phyloP scores from a whole-genome alignment of 306 rosid genomes.

The Benincasa hispida region DNA sequence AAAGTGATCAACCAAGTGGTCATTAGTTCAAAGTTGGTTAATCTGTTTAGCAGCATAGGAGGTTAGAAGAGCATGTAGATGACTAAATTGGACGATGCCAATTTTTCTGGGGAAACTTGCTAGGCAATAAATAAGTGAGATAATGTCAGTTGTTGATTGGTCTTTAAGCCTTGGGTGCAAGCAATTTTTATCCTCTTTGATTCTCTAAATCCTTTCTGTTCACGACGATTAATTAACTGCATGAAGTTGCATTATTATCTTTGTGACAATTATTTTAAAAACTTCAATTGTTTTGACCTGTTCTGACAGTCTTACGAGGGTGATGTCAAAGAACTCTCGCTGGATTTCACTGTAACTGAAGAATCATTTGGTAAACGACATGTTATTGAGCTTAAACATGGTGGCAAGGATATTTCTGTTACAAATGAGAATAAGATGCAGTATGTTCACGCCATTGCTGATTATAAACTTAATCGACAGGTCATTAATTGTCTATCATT shows the following conservation, averaged over 20 bases:
- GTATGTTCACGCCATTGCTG: conserved; percentile 91
- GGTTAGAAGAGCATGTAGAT: background rate
- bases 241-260: background rate
- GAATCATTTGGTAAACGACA: conserved; percentile 76
- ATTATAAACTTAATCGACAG: conserved; percentile 95
- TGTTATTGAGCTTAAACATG: conserved; percentile 74
- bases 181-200: background rate
- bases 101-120: background rate
- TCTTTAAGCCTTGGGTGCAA: background rate
- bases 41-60: background rate
- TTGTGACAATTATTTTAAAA: background rate
- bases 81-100: background rate
- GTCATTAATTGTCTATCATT: conserved; percentile 21
- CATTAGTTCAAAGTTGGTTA: background rate
- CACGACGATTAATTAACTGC: background rate
- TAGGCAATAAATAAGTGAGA: background rate
- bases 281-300: background rate
- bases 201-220: background rate
- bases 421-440: conserved; percentile 88
- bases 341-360: conserved; percentile 94
- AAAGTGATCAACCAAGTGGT: background rate
- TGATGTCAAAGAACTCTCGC: conserved; percentile 64
- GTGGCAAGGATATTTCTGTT: conserved; percentile 80
- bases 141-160: background rate
- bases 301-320: conserved; percentile 69